These are phyloP conservation scores for Harringtonia aguacate DNA, from an alignment of 2,329 filamentous ascomycete species.

Conservation along the genomic window DNA sequence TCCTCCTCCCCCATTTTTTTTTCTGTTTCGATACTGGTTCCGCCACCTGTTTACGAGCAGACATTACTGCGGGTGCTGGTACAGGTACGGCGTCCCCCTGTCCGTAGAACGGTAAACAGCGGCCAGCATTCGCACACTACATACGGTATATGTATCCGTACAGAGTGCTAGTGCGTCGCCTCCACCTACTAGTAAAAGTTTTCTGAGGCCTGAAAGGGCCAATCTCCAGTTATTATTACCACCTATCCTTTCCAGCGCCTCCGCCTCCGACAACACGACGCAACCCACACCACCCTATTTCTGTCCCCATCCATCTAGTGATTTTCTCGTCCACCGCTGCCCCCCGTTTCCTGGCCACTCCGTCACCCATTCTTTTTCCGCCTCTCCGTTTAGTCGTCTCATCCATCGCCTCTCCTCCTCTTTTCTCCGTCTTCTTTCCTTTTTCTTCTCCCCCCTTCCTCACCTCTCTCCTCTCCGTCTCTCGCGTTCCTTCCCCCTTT, in stretches of 20 bases:
- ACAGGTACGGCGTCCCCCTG: too few species aligned
- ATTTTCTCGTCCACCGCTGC: constrained; percentile 1
- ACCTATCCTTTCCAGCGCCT: background rate
- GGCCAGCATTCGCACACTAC: too few species aligned
- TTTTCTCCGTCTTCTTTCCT: background rate
- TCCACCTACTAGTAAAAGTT: background rate
- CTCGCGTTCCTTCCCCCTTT: background rate
- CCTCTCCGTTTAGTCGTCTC: constrained; percentile 5
- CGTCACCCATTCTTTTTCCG: constrained; percentile 3
- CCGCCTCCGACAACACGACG: background rate
- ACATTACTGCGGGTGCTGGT: too few species aligned
- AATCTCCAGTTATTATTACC: background rate
- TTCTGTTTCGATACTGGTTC: too few species aligned
- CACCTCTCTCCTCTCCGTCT: constrained; percentile 3
- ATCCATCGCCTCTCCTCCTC: background rate
- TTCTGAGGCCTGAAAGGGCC: background rate
- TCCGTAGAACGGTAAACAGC: too few species aligned
- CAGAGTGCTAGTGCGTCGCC: background rate
- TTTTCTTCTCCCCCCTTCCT: background rate
- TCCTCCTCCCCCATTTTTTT: too few species aligned
- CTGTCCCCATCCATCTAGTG: background rate
- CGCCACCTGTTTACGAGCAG: too few species aligned
- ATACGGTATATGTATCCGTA: too few species aligned
- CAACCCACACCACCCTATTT: background rate
- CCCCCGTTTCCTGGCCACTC: background rate